Conservation (phyloP, 2,329 filamentous ascomycete genomes). For the Cladophialophora carrionii region DNA sequence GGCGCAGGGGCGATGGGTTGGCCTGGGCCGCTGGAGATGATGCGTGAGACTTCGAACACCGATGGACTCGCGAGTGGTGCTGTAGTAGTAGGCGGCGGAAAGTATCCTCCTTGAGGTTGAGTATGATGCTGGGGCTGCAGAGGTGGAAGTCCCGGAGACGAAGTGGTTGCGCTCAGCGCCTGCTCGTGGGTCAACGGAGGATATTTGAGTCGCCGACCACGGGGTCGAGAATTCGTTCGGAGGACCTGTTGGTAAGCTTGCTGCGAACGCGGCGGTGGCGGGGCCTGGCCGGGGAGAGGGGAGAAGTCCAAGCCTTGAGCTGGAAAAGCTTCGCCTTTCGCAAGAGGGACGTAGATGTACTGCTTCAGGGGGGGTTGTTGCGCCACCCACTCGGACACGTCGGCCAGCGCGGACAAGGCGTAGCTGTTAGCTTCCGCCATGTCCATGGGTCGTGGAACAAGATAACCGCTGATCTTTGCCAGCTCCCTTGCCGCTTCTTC, state of each 20-base stretch:
- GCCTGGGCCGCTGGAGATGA: slow-evolving; percentile 25
- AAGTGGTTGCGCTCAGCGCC: slow-evolving; percentile 3
- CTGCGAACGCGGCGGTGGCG: slow-evolving; percentile 10
- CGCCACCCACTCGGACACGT: slow-evolving; percentile 34
- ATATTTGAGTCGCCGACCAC: slow-evolving; percentile 15
- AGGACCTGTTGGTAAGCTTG: slow-evolving; percentile 10
- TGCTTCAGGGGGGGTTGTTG: slow-evolving; percentile 22
- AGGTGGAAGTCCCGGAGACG: slow-evolving; percentile 13
- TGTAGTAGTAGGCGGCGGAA: neutral
- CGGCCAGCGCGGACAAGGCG: slow-evolving; percentile 36
- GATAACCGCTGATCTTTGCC: slow-evolving; percentile 24
- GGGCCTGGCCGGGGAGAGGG: slow-evolving; percentile 18
- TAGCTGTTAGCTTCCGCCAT: slow-evolving; percentile 26
- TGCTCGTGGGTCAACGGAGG: neutral
- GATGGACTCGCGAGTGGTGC: neutral
- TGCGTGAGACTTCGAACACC: slow-evolving; percentile 1
- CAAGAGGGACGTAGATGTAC: slow-evolving; percentile 29
- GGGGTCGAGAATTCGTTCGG: slow-evolving; percentile 13
- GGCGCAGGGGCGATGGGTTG: slow-evolving; percentile 34
- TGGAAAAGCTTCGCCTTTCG: slow-evolving; percentile 26
- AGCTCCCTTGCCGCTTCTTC: slow-evolving; percentile 33
- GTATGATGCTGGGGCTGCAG: slow-evolving; percentile 1
- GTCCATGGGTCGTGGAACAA: slow-evolving; percentile 25
- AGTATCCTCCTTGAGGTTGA: neutral
- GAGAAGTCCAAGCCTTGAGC: slow-evolving; percentile 23